Evolutionary conservation across 139 green algal species (phyloP), one percentile per base, ranked within the genome.

Genomic region (Gonium pectorale): DNA sequence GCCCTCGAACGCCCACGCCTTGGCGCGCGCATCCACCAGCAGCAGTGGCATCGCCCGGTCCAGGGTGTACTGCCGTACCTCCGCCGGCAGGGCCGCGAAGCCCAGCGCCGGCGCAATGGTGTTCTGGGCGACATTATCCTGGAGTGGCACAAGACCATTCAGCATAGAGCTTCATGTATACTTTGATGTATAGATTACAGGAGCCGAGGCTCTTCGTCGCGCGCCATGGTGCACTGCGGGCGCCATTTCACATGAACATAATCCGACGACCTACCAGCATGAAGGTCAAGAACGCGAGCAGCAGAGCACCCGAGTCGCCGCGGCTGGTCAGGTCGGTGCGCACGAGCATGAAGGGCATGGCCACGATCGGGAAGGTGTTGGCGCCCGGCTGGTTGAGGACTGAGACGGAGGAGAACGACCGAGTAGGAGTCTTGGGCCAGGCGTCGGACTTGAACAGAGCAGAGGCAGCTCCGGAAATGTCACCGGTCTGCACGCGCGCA

Each of bases 301-400:
- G 78, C 68, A 89, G 78, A 29, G 64, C 24, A 24, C 85, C 85
- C 9, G 77, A 51, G 54, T 82, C 75, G 21, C 62, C 79, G 0
- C 66, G 26, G 69, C 6, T 44, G 29, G 63, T 79, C 2, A 83
- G 54, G 63, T 89, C 79, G 11, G 71, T 68, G 22, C 86, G 70
- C 44, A 89, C 70, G 43, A 89, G 79, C 70, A 84, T 85, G 54
- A 86, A 79, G 49, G 86, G 86, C 77, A 89, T 83, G 11, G 79
- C 71, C 70, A 66, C 66, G 63, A 89, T 89, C 40, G 86, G 86
- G 79, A 83, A 89, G 70, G 86, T 89, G 27, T 29, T 38, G 79
- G 40, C 24, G 6, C 86, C 86, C 3, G 86, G 70, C 86, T 89
- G 86, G 52, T 89, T 66, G 22, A 89, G 60, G 17, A 80, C 54